Conservation (phyloP, 768 basidiomycete genomes). For the Kwoniella sp. region DNA sequence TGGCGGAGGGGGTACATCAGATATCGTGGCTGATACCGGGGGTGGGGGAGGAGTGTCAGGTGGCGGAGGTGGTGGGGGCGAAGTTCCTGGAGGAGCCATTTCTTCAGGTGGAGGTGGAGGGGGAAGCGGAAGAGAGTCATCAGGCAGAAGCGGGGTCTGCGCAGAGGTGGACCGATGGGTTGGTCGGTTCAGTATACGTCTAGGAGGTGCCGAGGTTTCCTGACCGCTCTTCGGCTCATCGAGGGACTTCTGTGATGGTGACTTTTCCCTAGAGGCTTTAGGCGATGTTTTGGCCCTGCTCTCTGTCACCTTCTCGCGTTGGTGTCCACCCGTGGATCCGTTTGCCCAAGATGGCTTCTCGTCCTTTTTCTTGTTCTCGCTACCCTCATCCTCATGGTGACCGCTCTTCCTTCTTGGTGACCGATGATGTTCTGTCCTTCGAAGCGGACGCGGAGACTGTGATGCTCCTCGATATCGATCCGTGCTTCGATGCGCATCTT, state of each 20-base stretch:
- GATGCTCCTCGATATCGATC: constrained; percentile 8
- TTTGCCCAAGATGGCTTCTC: background rate
- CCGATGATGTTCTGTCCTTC: background rate
- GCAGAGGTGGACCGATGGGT: constrained; percentile 3
- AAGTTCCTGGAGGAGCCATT: constrained; percentile 1
- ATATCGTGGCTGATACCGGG: background rate
- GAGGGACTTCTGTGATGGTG: background rate
- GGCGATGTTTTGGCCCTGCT: background rate
- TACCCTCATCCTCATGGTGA: background rate
- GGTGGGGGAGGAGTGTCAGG: constrained; percentile 17
- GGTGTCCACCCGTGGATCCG: background rate
- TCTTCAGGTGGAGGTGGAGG: constrained; percentile 11
- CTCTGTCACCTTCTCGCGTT: too few species aligned
- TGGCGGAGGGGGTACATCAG: background rate
- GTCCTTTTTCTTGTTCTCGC: background rate
- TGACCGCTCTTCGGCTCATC: background rate
- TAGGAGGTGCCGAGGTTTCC: constrained; percentile 12
- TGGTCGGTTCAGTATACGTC: constrained; percentile 18
- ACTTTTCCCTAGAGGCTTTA: background rate
- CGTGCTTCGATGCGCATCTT: background rate
- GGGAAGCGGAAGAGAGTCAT: constrained; percentile 13
- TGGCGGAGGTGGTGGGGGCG: constrained; percentile 23
- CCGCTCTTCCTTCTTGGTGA: background rate
- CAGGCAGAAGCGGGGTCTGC: background rate
- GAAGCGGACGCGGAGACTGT: background rate